A percentile compares a stretch with the other conserved stretches of the same genome.
phyloP scores from a whole-genome alignment of 768 basidiomycete species.

The Lyophyllum decastes region DNA sequence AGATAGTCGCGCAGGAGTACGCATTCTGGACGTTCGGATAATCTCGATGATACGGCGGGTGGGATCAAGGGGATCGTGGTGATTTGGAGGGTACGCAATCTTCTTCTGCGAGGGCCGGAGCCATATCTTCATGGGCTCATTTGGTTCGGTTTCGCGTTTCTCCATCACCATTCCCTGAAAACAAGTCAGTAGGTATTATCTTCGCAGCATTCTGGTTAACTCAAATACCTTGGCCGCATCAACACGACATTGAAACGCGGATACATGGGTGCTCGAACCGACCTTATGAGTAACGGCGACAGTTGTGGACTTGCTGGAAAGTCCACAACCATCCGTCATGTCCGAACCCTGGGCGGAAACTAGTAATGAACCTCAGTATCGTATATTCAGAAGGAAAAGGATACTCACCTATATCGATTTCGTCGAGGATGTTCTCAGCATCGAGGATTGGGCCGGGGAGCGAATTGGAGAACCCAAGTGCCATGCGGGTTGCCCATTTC shows the following conservation, averaged over 20 bases:
- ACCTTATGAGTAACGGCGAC: no score
- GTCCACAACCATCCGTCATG: slow-evolving; percentile 61
- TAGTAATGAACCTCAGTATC: slow-evolving; percentile 12
- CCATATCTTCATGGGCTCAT: slow-evolving; percentile 23
- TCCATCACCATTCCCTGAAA: slow-evolving; percentile 34
- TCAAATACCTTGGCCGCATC: no score
- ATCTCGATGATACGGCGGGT: slow-evolving; percentile 53
- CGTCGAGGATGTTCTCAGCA: slow-evolving; percentile 34
- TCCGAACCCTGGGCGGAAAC: slow-evolving; percentile 34
- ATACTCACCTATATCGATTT: slow-evolving; percentile 52
- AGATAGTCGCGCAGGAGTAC: slow-evolving; percentile 47
- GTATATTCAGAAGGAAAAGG: neutral
- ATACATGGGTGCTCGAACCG: no score
- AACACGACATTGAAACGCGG: no score
- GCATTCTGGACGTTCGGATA: slow-evolving; percentile 49
- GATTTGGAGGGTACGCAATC: slow-evolving; percentile 37
- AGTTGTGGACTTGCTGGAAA: slow-evolving; percentile 39
- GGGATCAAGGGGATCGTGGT: slow-evolving; percentile 30
- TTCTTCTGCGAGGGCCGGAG: slow-evolving; percentile 48
- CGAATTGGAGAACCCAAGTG: slow-evolving; percentile 64
- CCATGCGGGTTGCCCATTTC: slow-evolving; percentile 64
- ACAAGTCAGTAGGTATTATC: neutral
- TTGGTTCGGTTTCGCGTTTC: slow-evolving; percentile 10
- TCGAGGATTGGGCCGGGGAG: slow-evolving; percentile 54
- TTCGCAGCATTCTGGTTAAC: no score